A percentile compares a stretch with the other conserved stretches of the same genome.
Conservation (phyloP, 768 basidiomycete species). For the Rhodotorula taiwanensis region DNA sequence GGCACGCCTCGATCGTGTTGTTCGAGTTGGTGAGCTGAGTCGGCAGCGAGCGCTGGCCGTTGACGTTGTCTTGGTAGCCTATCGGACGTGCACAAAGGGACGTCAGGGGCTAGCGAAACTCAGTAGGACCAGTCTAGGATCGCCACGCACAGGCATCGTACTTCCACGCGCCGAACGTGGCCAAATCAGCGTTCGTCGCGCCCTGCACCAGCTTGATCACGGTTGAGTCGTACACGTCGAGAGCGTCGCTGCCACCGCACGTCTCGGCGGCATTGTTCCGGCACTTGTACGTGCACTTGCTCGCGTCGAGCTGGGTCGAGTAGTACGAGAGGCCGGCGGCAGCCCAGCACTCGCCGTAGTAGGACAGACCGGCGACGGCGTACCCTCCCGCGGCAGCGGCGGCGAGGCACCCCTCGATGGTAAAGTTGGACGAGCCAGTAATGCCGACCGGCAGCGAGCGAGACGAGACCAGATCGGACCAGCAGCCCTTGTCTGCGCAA, state of each 20-base stretch:
- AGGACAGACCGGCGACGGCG: slow-evolving; percentile 18
- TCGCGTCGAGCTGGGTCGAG: neutral
- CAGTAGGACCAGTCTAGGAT: too few species aligned
- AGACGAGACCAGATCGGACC: slow-evolving; percentile 10
- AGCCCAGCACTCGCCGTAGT: slow-evolving; percentile 25
- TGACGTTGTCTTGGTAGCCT: slow-evolving; percentile 22
- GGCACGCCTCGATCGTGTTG: slow-evolving; percentile 20
- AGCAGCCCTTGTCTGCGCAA: slow-evolving; percentile 28
- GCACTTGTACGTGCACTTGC: slow-evolving; percentile 12
- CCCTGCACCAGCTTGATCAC: neutral
- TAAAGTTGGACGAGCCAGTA: neutral
- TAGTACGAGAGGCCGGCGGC: slow-evolving; percentile 9
- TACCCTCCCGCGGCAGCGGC: neutral
- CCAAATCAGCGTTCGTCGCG: slow-evolving; percentile 4
- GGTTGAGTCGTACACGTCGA: slow-evolving; percentile 22
- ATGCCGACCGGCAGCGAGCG: slow-evolving; percentile 18
- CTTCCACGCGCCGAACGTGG: slow-evolving; percentile 1
- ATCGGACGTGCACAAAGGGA: too few species aligned
- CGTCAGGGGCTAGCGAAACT: too few species aligned
- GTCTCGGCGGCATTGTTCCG: slow-evolving; percentile 6
- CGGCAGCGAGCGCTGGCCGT: slow-evolving; percentile 12
- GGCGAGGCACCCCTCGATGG: slow-evolving; percentile 9
- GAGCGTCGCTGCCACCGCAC: slow-evolving; percentile 17
- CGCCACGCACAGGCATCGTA: slow-evolving; percentile 13
- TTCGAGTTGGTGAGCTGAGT: neutral